phyloP scores from a whole-genome alignment of 2,329 filamentous ascomycete genomes.

The Fusarium mangiferae region DNA sequence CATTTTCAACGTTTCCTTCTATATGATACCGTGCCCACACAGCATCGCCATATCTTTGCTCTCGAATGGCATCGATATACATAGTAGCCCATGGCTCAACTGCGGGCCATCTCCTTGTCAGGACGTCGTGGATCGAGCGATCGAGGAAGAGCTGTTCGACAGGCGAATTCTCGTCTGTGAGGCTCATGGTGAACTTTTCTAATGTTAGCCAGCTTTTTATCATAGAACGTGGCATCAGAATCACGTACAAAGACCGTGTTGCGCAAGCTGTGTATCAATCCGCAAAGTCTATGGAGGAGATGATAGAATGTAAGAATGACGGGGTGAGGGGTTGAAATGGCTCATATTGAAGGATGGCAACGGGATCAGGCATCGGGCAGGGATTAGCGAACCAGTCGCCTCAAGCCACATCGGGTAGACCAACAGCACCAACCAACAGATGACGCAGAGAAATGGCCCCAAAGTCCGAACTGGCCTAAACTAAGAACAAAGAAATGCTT shows the following conservation, averaged over 20 bases:
- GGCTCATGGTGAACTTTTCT: neutral
- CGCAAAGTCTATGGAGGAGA: neutral
- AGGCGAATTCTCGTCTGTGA: neutral
- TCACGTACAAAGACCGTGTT: fast-evolving
- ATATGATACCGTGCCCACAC: neutral
- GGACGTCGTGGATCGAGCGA: neutral
- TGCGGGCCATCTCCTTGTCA: neutral
- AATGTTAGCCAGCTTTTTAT: neutral
- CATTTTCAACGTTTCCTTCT: neutral
- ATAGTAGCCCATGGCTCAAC: neutral
- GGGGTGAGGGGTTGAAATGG: neutral
- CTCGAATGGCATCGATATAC: neutral
- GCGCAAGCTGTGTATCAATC: fast-evolving
- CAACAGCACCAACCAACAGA: neutral
- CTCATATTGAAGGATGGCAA: neutral
- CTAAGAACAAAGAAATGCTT: neutral
- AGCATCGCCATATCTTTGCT: neutral
- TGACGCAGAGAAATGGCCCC: fast-evolving
- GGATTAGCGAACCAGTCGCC: neutral
- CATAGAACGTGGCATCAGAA: fast-evolving
- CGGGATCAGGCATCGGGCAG: neutral
- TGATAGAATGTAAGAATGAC: neutral
- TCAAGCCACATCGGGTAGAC: neutral
- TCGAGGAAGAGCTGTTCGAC: neutral
- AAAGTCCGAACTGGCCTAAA: neutral